Percentiles rank a stretch among this genome's conserved stretches.
phyloP scores from a whole-genome alignment of 805 yeast species.

The Pichia sporocuriosa region DNA sequence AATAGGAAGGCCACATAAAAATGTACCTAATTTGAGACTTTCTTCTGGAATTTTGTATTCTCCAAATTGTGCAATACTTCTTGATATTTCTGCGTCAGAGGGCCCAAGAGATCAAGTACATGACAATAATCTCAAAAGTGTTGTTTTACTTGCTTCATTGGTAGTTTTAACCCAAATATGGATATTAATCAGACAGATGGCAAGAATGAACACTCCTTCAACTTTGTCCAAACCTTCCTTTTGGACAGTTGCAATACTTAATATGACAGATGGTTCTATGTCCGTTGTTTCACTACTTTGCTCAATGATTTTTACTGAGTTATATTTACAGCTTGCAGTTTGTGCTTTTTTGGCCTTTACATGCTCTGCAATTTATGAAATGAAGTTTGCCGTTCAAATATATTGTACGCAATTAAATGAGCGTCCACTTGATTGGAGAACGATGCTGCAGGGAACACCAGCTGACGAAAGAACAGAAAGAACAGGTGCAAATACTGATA shows the following conservation, averaged over 20 bases:
- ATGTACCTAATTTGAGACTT: constrained; percentile 50
- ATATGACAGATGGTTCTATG: constrained; percentile 61
- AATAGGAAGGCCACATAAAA: constrained; percentile 66
- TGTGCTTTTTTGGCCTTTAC: constrained; percentile 65
- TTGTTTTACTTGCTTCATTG: constrained; percentile 38
- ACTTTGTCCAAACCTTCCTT: constrained; percentile 68
- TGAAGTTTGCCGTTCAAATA: constrained; percentile 63
- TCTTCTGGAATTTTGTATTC: constrained; percentile 62
- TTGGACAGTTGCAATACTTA: constrained; percentile 57
- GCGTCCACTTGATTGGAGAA: constrained; percentile 56
- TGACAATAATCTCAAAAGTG: constrained; percentile 31
- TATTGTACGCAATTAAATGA: constrained; percentile 69
- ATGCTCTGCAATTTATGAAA: constrained; percentile 66
- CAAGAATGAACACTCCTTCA: constrained; percentile 69
- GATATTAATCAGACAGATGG: constrained; percentile 62
- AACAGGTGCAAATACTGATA: constrained; percentile 16
- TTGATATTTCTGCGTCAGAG: constrained; percentile 31
- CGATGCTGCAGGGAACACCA: constrained; percentile 56
- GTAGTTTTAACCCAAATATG: constrained; percentile 47
- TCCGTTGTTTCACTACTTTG: constrained; percentile 56
- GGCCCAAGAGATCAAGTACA: constrained; percentile 58
- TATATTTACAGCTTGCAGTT: constrained; percentile 63
- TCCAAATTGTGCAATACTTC: constrained; percentile 76
- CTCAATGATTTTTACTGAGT: constrained; percentile 45
- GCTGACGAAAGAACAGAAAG: constrained; percentile 28